Evolutionary conservation across 345 rosid genomes (phyloP).

Genomic region (Syzygium grande): DNA sequence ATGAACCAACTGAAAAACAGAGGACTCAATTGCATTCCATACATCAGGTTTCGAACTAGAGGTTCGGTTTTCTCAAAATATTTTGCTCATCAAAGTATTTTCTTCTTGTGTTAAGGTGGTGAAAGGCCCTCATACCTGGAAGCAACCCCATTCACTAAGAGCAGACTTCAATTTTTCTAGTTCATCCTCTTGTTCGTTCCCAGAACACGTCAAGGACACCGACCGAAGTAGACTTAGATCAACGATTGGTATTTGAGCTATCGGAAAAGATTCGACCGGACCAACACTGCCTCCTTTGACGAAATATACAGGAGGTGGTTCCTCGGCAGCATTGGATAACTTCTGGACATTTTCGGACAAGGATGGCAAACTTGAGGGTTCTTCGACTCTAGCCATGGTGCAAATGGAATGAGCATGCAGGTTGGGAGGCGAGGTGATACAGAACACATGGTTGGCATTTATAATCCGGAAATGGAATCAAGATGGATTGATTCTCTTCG

Average conservation of each 20-base stretch:
- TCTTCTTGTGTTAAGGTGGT: not conserved
- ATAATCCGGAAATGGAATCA: not conserved
- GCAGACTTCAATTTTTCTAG: conserved; percentile 20
- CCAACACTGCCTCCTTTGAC: not conserved
- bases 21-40: fast-evolving
- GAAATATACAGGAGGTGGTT: conserved; percentile 2
- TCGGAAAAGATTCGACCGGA: conserved; percentile 6
- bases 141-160: conserved; percentile 27
- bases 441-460: not conserved
- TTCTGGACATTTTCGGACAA: not conserved
- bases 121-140: conserved; percentile 10
- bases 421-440: not conserved
- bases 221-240: conserved; percentile 19
- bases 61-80: not conserved
- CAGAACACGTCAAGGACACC: not conserved
- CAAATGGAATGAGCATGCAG: not conserved
- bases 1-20: not conserved
- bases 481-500: not conserved
- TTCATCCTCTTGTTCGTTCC: not conserved
- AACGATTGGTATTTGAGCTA: conserved; percentile 10
- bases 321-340: not conserved
- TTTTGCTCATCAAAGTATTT: not conserved
- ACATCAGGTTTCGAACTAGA: not conserved
- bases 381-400: not conserved
- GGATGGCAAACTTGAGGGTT: not conserved